phyloP scores from a whole-genome alignment of 108 stramenopile species.

The Poteriospumella lacustris region DNA sequence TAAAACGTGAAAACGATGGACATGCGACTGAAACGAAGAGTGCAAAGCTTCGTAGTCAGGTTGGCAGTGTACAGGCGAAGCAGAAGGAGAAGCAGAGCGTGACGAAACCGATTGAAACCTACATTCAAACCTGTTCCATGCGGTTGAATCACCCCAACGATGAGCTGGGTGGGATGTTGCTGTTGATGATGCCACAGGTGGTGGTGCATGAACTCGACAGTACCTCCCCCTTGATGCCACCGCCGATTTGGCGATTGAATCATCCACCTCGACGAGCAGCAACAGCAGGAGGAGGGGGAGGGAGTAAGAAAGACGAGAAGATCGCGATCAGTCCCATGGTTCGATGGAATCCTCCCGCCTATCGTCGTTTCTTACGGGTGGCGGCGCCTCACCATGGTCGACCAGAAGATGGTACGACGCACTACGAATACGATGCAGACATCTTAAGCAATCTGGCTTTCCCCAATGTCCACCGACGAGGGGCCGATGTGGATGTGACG shows the following conservation, averaged over 20 bases:
- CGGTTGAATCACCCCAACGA: conserved; percentile 61
- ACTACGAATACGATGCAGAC: too few relatives aligned
- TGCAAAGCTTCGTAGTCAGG: background rate
- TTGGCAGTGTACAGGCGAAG: conserved; percentile 31
- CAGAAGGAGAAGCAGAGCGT: background rate
- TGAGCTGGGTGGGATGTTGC: conserved; percentile 62
- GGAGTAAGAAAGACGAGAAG: too few relatives aligned
- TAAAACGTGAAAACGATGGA: conserved; percentile 19
- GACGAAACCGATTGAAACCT: conserved; percentile 28
- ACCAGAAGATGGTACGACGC: too few relatives aligned
- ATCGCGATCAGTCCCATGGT: too few relatives aligned
- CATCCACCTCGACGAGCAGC: conserved; percentile 3
- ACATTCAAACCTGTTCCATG: conserved; percentile 69
- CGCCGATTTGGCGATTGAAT: conserved; percentile 30
- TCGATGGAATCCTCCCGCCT: background rate
- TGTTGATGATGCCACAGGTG: conserved; percentile 86
- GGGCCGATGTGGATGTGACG: too few relatives aligned
- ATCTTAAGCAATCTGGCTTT: too few relatives aligned
- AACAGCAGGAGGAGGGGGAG: conserved; percentile 23
- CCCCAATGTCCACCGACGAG: too few relatives aligned
- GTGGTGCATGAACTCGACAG: conserved; percentile 83
- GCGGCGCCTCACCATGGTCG: too few relatives aligned
- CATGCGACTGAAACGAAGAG: conserved; percentile 57
- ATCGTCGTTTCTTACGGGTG: too few relatives aligned
- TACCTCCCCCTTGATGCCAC: conserved; percentile 67